Percentiles rank a stretch among this genome's conserved stretches.
These are phyloP conservation scores for Thelonectria olida DNA, from an alignment of 2,329 filamentous ascomycete species.

Conservation along the genomic window DNA sequence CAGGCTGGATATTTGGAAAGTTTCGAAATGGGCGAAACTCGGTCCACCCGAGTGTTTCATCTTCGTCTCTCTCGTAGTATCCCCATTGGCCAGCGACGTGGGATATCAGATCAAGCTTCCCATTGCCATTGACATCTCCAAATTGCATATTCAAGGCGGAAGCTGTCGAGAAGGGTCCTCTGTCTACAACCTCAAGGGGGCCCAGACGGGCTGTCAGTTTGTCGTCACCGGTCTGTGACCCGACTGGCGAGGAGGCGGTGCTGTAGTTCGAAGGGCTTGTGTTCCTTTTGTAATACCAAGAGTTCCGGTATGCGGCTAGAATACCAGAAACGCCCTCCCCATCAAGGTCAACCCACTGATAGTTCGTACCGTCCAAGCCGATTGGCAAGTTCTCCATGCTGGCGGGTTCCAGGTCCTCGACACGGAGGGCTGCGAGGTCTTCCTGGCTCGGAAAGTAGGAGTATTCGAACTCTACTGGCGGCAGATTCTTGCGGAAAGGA, in stretches of 20 bases:
- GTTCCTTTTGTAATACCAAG: conserved; percentile 11
- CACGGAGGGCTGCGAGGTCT: too few species aligned
- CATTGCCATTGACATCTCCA: background rate
- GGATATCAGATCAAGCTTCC: background rate
- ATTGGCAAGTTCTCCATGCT: background rate
- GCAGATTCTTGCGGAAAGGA: too few species aligned
- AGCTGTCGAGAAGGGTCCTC: too few species aligned
- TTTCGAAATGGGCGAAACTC: background rate
- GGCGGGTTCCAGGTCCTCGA: too few species aligned
- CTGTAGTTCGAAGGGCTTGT: background rate
- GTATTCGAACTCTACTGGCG: background rate
- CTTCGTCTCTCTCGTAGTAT: background rate
- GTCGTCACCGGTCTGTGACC: background rate
- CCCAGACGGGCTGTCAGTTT: background rate
- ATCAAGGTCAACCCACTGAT: conserved; percentile 5
- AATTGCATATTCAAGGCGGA: background rate
- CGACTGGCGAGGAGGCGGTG: background rate
- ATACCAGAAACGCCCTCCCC: conserved; percentile 6
- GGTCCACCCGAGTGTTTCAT: background rate
- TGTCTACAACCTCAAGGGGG: background rate
- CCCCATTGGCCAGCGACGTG: background rate
- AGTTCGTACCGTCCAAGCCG: background rate
- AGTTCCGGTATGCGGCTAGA: background rate
- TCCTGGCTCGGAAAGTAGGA: background rate
- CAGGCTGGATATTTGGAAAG: background rate